These are phyloP conservation scores for Cercospora sojina DNA, from an alignment of 2,329 filamentous ascomycete species.

Conservation along the genomic window DNA sequence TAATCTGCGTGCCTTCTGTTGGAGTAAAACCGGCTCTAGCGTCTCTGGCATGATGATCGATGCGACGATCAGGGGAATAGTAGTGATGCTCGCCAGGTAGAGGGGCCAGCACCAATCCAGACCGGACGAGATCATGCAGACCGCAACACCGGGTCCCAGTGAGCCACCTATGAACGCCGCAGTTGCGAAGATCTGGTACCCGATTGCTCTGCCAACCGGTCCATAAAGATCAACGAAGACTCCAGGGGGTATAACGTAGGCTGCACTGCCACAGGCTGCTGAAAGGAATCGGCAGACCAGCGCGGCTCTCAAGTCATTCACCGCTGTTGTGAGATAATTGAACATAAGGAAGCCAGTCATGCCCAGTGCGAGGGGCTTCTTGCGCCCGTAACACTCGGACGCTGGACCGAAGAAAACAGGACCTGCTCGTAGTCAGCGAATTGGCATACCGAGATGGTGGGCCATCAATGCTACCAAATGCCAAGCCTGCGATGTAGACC, in stretches of 20 bases:
- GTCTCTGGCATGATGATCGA: slow-evolving; percentile 13
- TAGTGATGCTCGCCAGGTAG: slow-evolving; percentile 9
- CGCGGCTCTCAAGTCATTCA: slow-evolving; percentile 54
- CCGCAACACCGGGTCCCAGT: slow-evolving; percentile 15
- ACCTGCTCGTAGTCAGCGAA: slow-evolving; percentile 11
- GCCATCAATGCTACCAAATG: slow-evolving; percentile 14
- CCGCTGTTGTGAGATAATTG: slow-evolving; percentile 54
- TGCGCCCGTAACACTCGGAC: slow-evolving; percentile 57
- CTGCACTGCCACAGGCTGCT: slow-evolving; percentile 52
- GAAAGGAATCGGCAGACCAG: slow-evolving; percentile 55
- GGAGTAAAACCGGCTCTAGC: slow-evolving; percentile 23
- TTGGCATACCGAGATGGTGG: no score
- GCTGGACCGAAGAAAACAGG: slow-evolving; percentile 60
- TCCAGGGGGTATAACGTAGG: slow-evolving; percentile 51
- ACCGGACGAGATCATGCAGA: slow-evolving; percentile 16
- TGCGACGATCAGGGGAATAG: slow-evolving; percentile 2
- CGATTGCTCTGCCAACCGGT: slow-evolving; percentile 18
- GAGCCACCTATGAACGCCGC: slow-evolving; percentile 23
- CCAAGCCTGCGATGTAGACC: slow-evolving; percentile 20
- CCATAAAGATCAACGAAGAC: slow-evolving; percentile 38
- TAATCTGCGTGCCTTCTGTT: slow-evolving; percentile 5
- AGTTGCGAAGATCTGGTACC: slow-evolving; percentile 19
- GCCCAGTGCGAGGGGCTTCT: slow-evolving; percentile 50
- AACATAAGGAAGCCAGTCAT: slow-evolving; percentile 53
- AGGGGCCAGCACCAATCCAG: slow-evolving; percentile 28